These are phyloP conservation scores for Phlebiopsis flavidoalba DNA, from an alignment of 768 basidiomycete species.

Conservation along the genomic window DNA sequence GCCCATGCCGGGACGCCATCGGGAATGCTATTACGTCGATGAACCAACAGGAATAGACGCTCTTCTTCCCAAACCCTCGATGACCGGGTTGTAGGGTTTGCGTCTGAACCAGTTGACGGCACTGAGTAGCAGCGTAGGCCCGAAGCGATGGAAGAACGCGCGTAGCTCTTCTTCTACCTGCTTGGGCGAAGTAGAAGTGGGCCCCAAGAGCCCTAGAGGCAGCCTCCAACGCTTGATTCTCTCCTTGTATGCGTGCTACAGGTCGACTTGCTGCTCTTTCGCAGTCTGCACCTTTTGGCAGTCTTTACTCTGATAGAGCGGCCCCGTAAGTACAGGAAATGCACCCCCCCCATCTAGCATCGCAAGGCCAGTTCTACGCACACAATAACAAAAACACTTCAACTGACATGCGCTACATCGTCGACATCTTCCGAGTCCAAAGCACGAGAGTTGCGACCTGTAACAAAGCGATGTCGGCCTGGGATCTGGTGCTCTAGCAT, in stretches of 20 bases:
- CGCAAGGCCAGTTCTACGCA: no score
- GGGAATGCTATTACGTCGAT: neutral
- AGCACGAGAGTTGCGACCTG: no score
- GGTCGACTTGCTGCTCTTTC: neutral
- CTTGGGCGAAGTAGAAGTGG: no score
- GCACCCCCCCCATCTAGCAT: no score
- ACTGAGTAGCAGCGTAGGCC: neutral
- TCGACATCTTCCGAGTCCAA: no score
- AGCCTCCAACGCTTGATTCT: neutral
- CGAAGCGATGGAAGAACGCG: neutral
- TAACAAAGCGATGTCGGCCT: no score
- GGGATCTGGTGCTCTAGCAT: no score
- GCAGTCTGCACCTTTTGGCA: neutral
- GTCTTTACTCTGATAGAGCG: no score
- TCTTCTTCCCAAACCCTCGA: neutral
- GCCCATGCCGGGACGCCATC: neutral
- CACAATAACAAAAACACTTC: no score
- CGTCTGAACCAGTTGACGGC: neutral
- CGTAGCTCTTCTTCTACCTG: neutral
- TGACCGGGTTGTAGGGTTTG: neutral
- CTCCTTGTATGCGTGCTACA: neutral
- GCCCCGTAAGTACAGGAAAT: no score
- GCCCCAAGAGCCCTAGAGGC: neutral
- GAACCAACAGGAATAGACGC: neutral
- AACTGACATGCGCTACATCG: no score